Percentiles rank a stretch among this genome's conserved stretches.
Conservation (phyloP, 805 yeast genomes). For the Candida silvicultrix region DNA sequence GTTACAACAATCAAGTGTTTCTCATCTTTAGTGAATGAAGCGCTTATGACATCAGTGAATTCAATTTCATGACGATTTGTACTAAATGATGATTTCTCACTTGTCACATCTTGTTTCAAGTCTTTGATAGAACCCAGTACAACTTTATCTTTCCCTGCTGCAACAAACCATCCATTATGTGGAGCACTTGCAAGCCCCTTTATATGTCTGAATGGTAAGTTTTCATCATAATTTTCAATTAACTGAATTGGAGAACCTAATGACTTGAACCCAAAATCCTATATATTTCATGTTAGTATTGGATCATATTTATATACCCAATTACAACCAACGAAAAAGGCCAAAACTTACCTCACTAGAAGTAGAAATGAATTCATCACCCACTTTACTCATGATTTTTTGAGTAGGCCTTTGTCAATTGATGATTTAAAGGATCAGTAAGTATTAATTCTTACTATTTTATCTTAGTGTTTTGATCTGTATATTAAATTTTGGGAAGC, state of each 20-base stretch:
- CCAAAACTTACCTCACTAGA: neutral
- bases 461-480: neutral
- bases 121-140: constrained; percentile 29
- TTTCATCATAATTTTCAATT: constrained; percentile 30
- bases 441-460: no score
- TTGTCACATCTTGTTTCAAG: constrained; percentile 25
- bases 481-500: neutral
- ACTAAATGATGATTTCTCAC: constrained; percentile 14
- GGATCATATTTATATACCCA: no score
- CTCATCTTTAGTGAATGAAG: constrained; percentile 26
- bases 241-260: constrained; percentile 27
- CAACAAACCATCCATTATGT: constrained; percentile 26
- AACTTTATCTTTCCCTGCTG: constrained; percentile 30
- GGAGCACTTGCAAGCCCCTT: constrained; percentile 34
- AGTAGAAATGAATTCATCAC: neutral
- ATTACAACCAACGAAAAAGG: no score
- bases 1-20: constrained; percentile 24
- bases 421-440: no score
- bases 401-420: no score
- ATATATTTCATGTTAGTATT: constrained; percentile 6
- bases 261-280: constrained; percentile 39
- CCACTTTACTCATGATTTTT: neutral
- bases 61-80: constrained; percentile 13
- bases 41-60: constrained; percentile 22
- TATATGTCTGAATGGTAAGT: constrained; percentile 26